Evolutionary conservation across 257 asterid species (phyloP).

Genomic region (Buddleja alternifolia): DNA sequence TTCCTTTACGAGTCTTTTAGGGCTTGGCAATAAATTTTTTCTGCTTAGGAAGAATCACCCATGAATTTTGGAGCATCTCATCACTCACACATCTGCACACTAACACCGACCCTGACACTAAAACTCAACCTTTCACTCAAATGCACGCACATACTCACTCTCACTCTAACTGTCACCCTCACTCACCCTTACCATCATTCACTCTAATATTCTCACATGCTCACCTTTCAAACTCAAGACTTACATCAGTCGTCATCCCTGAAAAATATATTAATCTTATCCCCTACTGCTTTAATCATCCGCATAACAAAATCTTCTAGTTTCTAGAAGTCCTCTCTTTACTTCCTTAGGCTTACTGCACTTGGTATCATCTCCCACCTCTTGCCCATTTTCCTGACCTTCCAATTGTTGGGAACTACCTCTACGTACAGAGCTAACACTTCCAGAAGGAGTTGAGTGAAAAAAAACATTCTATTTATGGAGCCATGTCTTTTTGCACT

Average conservation of each 20-base stretch:
- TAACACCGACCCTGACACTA: background rate
- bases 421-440: background rate
- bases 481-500: slow-evolving; percentile 26
- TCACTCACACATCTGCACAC: background rate
- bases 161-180: slow-evolving; percentile 14
- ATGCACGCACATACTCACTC: background rate
- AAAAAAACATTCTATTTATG: background rate
- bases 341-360: slow-evolving; percentile 16
- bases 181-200: slow-evolving; percentile 3
- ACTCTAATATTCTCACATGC: slow-evolving; percentile 2
- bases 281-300: background rate
- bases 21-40: slow-evolving; percentile 15
- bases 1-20: slow-evolving; percentile 2
- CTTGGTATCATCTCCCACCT: background rate
- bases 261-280: background rate
- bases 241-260: background rate
- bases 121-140: background rate
- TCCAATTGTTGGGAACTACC: background rate
- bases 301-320: slow-evolving; percentile 6
- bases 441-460: slow-evolving; percentile 20
- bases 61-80: background rate
- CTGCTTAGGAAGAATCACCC: slow-evolving; percentile 5
- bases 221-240: slow-evolving; percentile 5
- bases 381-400: background rate
- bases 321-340: background rate